Evolutionary conservation across 305 asterid genomes (phyloP).

Genomic region (Lippia alba): DNA sequence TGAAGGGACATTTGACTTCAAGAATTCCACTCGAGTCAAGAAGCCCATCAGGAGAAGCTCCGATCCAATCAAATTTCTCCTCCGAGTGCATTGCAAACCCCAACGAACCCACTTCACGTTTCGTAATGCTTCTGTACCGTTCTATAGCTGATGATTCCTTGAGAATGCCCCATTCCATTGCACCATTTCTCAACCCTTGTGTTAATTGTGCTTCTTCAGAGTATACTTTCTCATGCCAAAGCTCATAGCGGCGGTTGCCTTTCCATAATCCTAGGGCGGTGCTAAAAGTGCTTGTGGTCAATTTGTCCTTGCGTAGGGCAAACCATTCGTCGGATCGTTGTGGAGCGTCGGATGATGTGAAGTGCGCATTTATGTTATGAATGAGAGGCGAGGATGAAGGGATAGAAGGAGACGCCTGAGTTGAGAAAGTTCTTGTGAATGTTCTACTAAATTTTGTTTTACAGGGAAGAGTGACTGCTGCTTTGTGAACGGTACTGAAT

Average conservation of each 20-base stretch:
- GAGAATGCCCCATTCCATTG: slow-evolving; percentile 93
- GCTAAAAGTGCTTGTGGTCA: slow-evolving; percentile 93
- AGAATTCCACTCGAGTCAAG: slow-evolving; percentile 80
- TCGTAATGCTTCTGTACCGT: slow-evolving; percentile 82
- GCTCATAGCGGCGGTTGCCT: slow-evolving; percentile 81
- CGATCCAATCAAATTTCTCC: slow-evolving; percentile 71
- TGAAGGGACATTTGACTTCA: slow-evolving; percentile 92
- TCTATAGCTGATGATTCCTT: slow-evolving; percentile 83
- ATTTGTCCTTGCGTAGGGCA: slow-evolving; percentile 88
- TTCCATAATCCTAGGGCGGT: slow-evolving; percentile 94
- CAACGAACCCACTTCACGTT: slow-evolving; percentile 71
- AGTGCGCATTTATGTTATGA: slow-evolving; percentile 50
- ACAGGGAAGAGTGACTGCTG: slow-evolving; percentile 52
- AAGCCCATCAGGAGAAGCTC: slow-evolving; percentile 95
- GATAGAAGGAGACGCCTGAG: slow-evolving; percentile 54
- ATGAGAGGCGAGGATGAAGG: slow-evolving; percentile 41
- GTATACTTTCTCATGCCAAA: slow-evolving; percentile 88
- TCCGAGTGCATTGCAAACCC: slow-evolving; percentile 80
- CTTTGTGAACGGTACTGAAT: slow-evolving; percentile 55
- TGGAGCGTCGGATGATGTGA: slow-evolving; percentile 64
- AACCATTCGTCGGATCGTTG: slow-evolving; percentile 98
- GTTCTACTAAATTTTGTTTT: slow-evolving; percentile 49
- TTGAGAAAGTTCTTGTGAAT: slow-evolving; percentile 56
- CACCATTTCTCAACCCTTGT: slow-evolving; percentile 45
- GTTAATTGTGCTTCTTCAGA: slow-evolving; percentile 37